phyloP scores from a whole-genome alignment of 257 asterid genomes.

The Prunella vulgaris region DNA sequence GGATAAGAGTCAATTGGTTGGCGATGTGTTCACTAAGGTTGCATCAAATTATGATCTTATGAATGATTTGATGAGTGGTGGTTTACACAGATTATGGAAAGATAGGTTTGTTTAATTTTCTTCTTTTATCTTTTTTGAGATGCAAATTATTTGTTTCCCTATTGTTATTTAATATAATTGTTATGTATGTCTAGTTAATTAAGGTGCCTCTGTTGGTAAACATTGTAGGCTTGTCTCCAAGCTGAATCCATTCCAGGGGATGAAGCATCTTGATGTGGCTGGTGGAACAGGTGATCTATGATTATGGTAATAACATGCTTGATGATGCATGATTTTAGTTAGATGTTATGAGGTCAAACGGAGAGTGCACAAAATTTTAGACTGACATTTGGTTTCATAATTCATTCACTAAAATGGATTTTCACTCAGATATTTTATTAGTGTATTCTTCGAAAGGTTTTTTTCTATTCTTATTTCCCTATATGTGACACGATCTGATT shows the following conservation, averaged over 20 bases:
- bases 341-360: background rate
- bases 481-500: background rate
- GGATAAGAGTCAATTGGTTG: constrained; percentile 83
- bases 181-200: background rate
- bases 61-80: constrained; percentile 97
- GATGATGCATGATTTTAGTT: background rate
- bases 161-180: background rate
- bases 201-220: background rate
- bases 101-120: constrained; percentile 51
- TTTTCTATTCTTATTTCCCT: background rate
- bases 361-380: background rate
- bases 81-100: constrained; percentile 91
- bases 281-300: constrained; percentile 83
- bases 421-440: background rate
- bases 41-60: constrained; percentile 88
- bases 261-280: constrained; percentile 98
- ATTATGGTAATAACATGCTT: constrained; percentile 11
- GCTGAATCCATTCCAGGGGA: constrained; percentile 91
- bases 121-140: background rate
- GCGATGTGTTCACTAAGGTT: constrained; percentile 80
- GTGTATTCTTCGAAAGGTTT: background rate
- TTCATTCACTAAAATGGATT: background rate
- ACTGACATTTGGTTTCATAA: background rate
- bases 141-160: background rate
- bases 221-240: constrained; percentile 64